These are phyloP conservation scores for Aspergillus sp. DNA, from an alignment of 2,329 filamentous ascomycete genomes.

Conservation along the genomic window DNA sequence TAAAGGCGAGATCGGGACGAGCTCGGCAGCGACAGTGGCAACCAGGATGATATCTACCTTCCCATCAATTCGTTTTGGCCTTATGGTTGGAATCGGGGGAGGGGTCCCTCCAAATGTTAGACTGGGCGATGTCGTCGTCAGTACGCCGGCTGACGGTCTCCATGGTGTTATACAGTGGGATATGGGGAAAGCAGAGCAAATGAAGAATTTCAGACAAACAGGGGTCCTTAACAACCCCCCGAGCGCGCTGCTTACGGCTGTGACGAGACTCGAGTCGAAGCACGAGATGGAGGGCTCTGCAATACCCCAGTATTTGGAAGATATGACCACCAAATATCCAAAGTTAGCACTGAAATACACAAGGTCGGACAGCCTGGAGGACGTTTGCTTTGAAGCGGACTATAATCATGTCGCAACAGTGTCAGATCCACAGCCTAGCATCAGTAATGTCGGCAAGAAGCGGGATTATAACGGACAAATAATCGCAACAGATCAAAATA, in stretches of 20 bases:
- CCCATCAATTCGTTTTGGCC: slow-evolving; percentile 18
- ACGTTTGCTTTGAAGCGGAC: neutral
- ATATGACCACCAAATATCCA: neutral
- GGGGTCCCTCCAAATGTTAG: slow-evolving; percentile 20
- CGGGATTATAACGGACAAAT: too few relatives aligned
- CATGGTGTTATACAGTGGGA: neutral
- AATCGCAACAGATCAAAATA: neutral
- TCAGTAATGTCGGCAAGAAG: too few relatives aligned
- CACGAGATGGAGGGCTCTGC: neutral
- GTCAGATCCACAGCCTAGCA: neutral
- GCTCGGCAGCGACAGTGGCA: slow-evolving; percentile 15
- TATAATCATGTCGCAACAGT: neutral
- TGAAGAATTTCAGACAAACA: neutral
- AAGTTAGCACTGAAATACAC: neutral
- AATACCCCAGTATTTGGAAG: neutral
- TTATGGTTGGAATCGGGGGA: slow-evolving; percentile 23
- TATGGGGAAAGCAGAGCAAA: neutral
- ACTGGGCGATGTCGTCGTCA: slow-evolving; percentile 21
- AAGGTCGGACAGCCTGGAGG: neutral
- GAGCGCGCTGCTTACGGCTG: neutral
- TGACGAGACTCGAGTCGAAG: neutral
- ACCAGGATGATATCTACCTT: slow-evolving; percentile 20
- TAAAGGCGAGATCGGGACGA: slow-evolving; percentile 11
- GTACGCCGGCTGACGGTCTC: neutral
- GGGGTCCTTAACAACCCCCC: neutral